Evolutionary conservation across 202 grass and related monocot species (phyloP), one percentile per base, ranked within the genome.

Genomic region (Eragrostis tef): DNA sequence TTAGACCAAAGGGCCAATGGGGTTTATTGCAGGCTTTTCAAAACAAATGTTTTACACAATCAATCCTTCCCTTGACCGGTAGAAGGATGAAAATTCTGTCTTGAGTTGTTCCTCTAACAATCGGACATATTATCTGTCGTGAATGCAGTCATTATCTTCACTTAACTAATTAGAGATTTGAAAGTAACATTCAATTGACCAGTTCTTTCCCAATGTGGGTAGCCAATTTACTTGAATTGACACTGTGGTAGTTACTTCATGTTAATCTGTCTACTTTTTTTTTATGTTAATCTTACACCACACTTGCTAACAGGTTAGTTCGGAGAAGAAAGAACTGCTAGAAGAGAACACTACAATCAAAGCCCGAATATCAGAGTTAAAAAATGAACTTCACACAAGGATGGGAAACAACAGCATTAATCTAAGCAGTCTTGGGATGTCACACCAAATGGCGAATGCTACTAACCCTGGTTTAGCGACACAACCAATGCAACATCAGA

Each of bases 271-370:
- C 10, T 21, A 74, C 67, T 62, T 16, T 19, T 27, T 39, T 4
- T 31, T 31, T 31, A 29, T 77, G 31, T 59, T 84, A 73, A 62
- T 11, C 59, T 44, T 63, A 49, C 77, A 27, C 15, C 5, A 19
- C 34, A 27, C 39, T 71, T 43, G 70, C 21, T 74, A 76, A 74
- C 74, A 94, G 89, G 85, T 91, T 27, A 70, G 74, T 69, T 79
- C 85, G 52, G 87, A 94, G 63, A 91, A 82, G 76, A 84, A 78
- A 19, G 89, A 94, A 61, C 59, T 94, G 75, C 87, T 89, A 78
- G 92, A 89, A 7, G 92, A 94, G 87, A 94, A 91, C 29, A 60
- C 49, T 44, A 72, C 87, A 6, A 75, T 94, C 49, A 61, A 81
- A 77, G 48, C 81, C 17, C 87, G 83, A 62, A 88, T 91, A 83